Percentiles rank a stretch among this genome's conserved stretches.
phyloP scores from a whole-genome alignment of 345 rosid genomes.

The Populus davidiana region DNA sequence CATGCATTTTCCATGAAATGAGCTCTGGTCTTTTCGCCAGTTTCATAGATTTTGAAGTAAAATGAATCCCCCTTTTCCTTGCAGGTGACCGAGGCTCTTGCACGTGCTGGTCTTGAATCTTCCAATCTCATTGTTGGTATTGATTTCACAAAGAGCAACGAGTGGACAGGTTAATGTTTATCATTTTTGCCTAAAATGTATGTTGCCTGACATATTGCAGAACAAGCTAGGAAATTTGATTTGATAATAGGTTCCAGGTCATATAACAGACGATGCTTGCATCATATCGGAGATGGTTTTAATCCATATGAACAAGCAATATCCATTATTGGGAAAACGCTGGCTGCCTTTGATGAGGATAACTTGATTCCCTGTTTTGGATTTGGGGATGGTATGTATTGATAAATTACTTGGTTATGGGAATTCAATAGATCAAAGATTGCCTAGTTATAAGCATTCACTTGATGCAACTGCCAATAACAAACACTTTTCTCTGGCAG shows the following conservation, averaged over 20 bases:
- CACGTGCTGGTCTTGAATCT: conserved; percentile 33
- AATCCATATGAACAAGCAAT: conserved; percentile 35
- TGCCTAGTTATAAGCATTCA: neutral
- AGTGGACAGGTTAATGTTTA: conserved; percentile 32
- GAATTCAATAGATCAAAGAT: neutral
- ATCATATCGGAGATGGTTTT: conserved; percentile 29
- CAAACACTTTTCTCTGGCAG: conserved; percentile 19
- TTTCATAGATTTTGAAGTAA: neutral
- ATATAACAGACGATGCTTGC: conserved; percentile 22
- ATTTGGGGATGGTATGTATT: conserved; percentile 32
- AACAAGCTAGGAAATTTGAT: conserved; percentile 10
- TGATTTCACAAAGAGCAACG: conserved; percentile 38
- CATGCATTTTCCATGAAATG: neutral
- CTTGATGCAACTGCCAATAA: conserved; percentile 1
- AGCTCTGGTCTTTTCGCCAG: neutral
- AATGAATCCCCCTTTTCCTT: neutral
- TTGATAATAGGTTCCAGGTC: conserved; percentile 27
- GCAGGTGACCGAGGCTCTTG: conserved; percentile 33
- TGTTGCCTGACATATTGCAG: conserved; percentile 1
- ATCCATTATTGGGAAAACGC: conserved; percentile 30
- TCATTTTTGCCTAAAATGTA: conserved; percentile 17
- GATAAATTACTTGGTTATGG: conserved; percentile 4
- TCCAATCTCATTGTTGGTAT: conserved; percentile 36
- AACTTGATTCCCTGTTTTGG: conserved; percentile 36
- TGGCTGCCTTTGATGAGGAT: conserved; percentile 34